These are phyloP conservation scores for Didymella sp. DNA, from an alignment of 2,329 filamentous ascomycete species.

Conservation along the genomic window DNA sequence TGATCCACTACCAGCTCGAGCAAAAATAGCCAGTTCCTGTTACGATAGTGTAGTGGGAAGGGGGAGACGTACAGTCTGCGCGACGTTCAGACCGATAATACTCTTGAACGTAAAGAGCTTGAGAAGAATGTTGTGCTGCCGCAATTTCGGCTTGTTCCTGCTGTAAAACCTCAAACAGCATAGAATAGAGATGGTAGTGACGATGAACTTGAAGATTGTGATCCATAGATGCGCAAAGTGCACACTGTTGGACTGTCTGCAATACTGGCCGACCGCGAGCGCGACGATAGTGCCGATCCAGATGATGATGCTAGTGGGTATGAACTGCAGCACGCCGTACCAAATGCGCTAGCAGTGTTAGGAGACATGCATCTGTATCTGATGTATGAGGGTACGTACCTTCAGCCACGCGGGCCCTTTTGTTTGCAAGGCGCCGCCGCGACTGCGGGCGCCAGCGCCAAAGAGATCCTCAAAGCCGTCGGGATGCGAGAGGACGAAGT, in stretches of 20 bases:
- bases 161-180: constrained; percentile 36
- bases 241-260: constrained; percentile 36
- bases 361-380: neutral
- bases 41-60: too few species aligned
- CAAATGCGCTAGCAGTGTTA: constrained; percentile 29
- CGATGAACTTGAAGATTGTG: constrained; percentile 28
- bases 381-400: constrained; percentile 29
- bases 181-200: constrained; percentile 32
- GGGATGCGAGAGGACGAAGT: constrained; percentile 35
- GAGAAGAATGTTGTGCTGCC: constrained; percentile 35
- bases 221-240: constrained; percentile 46
- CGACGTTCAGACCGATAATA: constrained; percentile 39
- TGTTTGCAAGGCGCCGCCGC: constrained; percentile 17
- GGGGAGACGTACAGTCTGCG: constrained; percentile 36
- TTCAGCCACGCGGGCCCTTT: constrained; percentile 38
- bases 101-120: constrained; percentile 45
- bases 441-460: constrained; percentile 27
- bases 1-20: too few species aligned
- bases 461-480: constrained; percentile 43
- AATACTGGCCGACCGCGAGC: constrained; percentile 38
- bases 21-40: too few species aligned
- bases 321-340: constrained; percentile 45
- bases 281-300: constrained; percentile 38
- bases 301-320: constrained; percentile 37
- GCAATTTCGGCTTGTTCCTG: constrained; percentile 28